phyloP scores from a whole-genome alignment of 371 early-diverging fungal genomes.

The Umbelopsis sp. region DNA sequence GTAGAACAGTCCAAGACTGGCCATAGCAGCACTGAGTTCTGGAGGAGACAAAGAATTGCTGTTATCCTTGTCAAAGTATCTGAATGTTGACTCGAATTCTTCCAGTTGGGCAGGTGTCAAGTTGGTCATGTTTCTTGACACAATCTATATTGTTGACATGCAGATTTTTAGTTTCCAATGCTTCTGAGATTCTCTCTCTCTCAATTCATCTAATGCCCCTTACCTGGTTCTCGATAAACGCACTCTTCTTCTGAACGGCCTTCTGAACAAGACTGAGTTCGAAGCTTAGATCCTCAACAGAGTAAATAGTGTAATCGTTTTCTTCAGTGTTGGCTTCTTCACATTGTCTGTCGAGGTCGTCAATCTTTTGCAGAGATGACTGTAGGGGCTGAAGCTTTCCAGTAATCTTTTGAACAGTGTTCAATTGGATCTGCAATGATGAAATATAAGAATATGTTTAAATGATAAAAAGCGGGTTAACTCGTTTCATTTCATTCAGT shows the following conservation, averaged over 20 bases:
- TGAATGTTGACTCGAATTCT: constrained; percentile 88
- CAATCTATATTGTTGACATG: constrained; percentile 52
- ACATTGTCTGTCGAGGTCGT: constrained; percentile 71
- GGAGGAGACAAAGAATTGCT: constrained; percentile 72
- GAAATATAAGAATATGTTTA: background rate
- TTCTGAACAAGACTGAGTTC: constrained; percentile 80
- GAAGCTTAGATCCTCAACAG: constrained; percentile 86
- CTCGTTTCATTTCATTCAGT: background rate
- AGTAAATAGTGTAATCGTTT: constrained; percentile 90
- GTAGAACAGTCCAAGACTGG: constrained; percentile 81
- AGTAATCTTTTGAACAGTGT: constrained; percentile 58
- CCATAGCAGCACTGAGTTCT: constrained; percentile 89
- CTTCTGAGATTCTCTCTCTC: too few relatives aligned
- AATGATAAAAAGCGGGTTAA: too few relatives aligned
- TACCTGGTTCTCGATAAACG: constrained; percentile 92
- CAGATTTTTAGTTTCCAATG: too few relatives aligned
- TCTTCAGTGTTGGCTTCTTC: constrained; percentile 89
- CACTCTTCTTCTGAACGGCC: constrained; percentile 81
- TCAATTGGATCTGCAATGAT: constrained; percentile 67
- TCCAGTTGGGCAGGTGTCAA: constrained; percentile 92
- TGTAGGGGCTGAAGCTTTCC: constrained; percentile 37
- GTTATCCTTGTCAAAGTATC: constrained; percentile 85
- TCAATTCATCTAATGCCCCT: background rate
- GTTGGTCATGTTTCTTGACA: constrained; percentile 88
- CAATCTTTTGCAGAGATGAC: constrained; percentile 57